A percentile compares a stretch with the other conserved stretches of the same genome.
Conservation (phyloP, 352 stramenopile genomes). For the Phytophthora tubulina region DNA sequence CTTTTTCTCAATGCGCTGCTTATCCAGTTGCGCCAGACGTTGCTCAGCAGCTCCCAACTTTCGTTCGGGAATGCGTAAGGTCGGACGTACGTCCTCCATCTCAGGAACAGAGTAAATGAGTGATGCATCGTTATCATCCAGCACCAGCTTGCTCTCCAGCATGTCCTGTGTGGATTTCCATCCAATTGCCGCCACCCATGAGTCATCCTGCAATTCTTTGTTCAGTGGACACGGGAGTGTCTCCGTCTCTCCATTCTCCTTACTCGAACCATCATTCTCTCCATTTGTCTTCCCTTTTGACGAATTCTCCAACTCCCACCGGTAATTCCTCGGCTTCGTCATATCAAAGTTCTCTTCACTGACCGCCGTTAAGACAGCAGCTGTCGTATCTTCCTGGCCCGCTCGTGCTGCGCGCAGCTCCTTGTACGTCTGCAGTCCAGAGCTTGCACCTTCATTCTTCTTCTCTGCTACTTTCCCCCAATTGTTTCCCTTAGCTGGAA, state of each 20-base stretch:
- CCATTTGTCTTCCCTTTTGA: conserved; percentile 22
- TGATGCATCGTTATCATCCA: conserved; percentile 86
- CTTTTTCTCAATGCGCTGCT: conserved; percentile 81
- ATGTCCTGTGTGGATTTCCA: conserved; percentile 87
- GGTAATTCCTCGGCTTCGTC: conserved; percentile 78
- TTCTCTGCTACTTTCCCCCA: conserved; percentile 13
- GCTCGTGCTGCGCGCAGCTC: conserved; percentile 45
- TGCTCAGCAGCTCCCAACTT: conserved; percentile 85
- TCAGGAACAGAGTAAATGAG: conserved; percentile 82
- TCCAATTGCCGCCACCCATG: conserved; percentile 80
- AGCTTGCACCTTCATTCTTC: conserved; percentile 8
- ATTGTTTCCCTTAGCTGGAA: conserved; percentile 1
- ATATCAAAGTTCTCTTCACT: conserved; percentile 72
- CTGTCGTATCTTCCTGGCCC: conserved; percentile 4
- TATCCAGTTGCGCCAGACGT: conserved; percentile 73
- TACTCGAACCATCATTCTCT: conserved; percentile 5
- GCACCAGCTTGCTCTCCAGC: conserved; percentile 80
- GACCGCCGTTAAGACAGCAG: conserved; percentile 3
- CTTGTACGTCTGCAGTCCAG: conserved; percentile 42
- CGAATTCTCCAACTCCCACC: conserved; percentile 68
- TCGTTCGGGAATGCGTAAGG: conserved; percentile 82
- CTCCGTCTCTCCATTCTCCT: conserved; percentile 20
- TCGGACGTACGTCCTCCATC: conserved; percentile 85
- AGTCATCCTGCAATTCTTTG: conserved; percentile 71
- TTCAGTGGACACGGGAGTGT: conserved; percentile 66